phyloP scores from a whole-genome alignment of 2,329 filamentous ascomycete genomes.

The Shiraia sp. region DNA sequence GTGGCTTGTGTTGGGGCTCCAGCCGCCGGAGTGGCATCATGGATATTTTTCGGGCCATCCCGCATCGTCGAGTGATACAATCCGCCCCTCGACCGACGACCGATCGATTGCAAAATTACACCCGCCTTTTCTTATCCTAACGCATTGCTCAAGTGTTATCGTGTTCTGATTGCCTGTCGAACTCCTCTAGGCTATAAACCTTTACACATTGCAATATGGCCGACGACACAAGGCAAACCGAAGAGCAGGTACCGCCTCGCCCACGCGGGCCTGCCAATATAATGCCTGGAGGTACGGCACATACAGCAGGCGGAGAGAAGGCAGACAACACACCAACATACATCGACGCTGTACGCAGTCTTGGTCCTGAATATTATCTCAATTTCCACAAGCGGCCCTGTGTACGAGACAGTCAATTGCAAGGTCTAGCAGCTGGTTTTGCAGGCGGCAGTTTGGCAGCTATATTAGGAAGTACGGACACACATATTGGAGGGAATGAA shows the following conservation, averaged over 20 bases:
- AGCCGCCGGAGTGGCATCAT: slow-evolving; percentile 22
- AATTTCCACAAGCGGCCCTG: slow-evolving; percentile 80
- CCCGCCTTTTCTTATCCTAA: not conserved
- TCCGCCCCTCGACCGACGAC: slow-evolving; percentile 2
- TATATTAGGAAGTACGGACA: slow-evolving; percentile 70
- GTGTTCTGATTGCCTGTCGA: not conserved
- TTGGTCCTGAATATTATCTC: slow-evolving; percentile 70
- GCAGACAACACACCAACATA: slow-evolving; percentile 44
- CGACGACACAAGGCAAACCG: slow-evolving; percentile 49
- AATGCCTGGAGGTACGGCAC: slow-evolving; percentile 60
- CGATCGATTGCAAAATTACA: not conserved
- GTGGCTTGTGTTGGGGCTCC: slow-evolving; percentile 10
- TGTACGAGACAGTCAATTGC: slow-evolving; percentile 77
- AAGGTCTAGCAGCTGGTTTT: slow-evolving; percentile 80
- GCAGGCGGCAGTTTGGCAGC: slow-evolving; percentile 74
- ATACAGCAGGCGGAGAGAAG: slow-evolving; percentile 62
- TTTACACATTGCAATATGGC: slow-evolving; percentile 45
- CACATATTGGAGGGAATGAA: not conserved
- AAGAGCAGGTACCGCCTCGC: slow-evolving; percentile 21
- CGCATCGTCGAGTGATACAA: slow-evolving; percentile 14
- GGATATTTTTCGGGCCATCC: slow-evolving; percentile 29
- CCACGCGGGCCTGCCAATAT: slow-evolving; percentile 37
- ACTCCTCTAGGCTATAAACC: not conserved
- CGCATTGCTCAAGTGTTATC: not conserved
- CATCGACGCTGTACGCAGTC: slow-evolving; percentile 66